A percentile compares a stretch with the other conserved stretches of the same genome.
phyloP scores from a whole-genome alignment of 495 filamentous ascomycete genomes.

The Darksidea phi region DNA sequence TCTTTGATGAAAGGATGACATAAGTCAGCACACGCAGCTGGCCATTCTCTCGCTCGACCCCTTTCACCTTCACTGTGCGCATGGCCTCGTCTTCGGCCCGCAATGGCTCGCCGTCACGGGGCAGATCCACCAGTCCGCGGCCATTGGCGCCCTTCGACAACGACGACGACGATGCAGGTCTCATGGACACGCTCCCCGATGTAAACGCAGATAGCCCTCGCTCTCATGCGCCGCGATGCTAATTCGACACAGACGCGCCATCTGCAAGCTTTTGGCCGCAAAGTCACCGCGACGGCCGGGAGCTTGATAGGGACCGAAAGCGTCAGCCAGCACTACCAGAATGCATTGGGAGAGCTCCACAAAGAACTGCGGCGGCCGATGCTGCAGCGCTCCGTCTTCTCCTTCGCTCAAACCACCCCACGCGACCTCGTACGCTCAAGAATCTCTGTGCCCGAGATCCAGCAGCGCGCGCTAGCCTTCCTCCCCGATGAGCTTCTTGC shows the following conservation, averaged over 20 bases:
- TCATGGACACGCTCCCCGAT: conserved; percentile 25
- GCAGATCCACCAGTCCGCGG: conserved; percentile 32
- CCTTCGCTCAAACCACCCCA: conserved; percentile 81
- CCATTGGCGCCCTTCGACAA: conserved; percentile 17
- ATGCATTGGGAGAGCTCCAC: conserved; percentile 85
- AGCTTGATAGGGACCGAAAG: conserved; percentile 68
- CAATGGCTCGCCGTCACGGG: conserved; percentile 33
- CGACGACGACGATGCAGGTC: conserved; percentile 25
- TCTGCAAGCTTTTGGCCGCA: conserved; percentile 88
- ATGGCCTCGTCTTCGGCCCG: conserved; percentile 27
- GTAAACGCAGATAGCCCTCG: not conserved
- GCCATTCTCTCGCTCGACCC: not conserved
- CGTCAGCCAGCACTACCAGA: conserved; percentile 68
- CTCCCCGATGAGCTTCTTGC: conserved; percentile 85
- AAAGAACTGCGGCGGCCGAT: conserved; percentile 78
- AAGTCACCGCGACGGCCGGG: conserved; percentile 89
- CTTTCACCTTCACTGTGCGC: conserved; percentile 5
- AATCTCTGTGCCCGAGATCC: conserved; percentile 87
- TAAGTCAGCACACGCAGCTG: conserved; percentile 2
- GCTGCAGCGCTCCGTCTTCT: conserved; percentile 85
- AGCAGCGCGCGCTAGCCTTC: conserved; percentile 86
- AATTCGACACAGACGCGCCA: conserved; percentile 65
- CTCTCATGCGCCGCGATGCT: not conserved
- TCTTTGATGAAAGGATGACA: conserved; percentile 7
- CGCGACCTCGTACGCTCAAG: conserved; percentile 90